Base-by-base conservation (phyloP, 805 yeast genomes). In the Candida tallmaniae region DNA sequence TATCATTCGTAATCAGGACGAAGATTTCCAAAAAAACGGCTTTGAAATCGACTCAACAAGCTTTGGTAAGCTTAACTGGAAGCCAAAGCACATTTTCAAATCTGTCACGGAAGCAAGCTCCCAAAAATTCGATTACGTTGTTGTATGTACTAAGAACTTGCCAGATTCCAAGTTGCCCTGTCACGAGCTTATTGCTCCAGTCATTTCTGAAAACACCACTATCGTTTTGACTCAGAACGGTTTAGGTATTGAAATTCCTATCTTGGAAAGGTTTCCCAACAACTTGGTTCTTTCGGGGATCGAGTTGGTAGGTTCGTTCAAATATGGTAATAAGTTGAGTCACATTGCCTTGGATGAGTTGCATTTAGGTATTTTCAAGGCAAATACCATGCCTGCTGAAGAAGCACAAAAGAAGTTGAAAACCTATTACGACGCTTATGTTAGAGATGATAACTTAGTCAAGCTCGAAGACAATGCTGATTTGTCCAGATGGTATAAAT, bases 211-310 rank as follows among this genome's bases (percentile, higher is more conserved):
- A 4, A 40, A 38, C 11, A 49, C 66, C 9, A 46, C 51, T 6
- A 56, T 66, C 16, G 46, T 66, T 5, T 56, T 66, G 29, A 42
- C 65, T 9, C 72, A 66, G 41, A 66, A 66, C 42, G 72, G 72
- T 2, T 46, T 64, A 18, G 60, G 52, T 16, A 60, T 65, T 18
- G 70, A 62, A 15, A 32, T 34, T 11, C 60, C 65, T 2, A 54
- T 62, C 50, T 40, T 56, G 20, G 41, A 45, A 19, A 46, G 46
- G 32, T 65, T 44, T 40, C 70, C 72, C 4, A 24, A 49, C 2
- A 56, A 62, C 37, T 31, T 61, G 10, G 48, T 65, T 2, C 39
- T 65, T 27, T 56, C 65, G 40, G 70, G 65, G 1, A 64, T 65
- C 4, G 48, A 62, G 0, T 49, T 54, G 37, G 57, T 64, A 29